Conservation (phyloP, 129 eudicot species). For the Centella asiatica region DNA sequence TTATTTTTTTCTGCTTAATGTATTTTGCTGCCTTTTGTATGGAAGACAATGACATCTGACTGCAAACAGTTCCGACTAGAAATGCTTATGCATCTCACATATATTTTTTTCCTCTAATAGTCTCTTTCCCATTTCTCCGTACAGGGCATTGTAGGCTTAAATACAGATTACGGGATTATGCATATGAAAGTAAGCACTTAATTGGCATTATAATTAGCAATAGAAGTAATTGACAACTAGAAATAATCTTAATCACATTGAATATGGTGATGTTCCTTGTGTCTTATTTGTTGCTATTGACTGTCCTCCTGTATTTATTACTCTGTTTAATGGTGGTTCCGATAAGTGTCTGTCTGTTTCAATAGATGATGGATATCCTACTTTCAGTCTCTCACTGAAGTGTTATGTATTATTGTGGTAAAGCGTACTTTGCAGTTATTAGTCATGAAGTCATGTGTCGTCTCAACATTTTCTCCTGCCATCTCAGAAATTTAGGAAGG, state of each 20-base stretch:
- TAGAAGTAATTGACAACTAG: not conserved
- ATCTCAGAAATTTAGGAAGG: not conserved
- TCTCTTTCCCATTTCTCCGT: not conserved
- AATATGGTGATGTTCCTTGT: not conserved
- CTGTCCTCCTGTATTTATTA: not conserved
- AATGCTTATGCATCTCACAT: no score
- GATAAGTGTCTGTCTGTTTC: not conserved
- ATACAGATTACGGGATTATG: conserved; percentile 39
- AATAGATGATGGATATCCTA: not conserved
- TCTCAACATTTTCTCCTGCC: not conserved
- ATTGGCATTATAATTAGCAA: not conserved
- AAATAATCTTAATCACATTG: not conserved
- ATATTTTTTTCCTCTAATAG: not conserved
- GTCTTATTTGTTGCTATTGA: not conserved
- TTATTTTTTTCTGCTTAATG: no score
- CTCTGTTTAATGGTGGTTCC: not conserved
- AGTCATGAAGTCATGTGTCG: not conserved
- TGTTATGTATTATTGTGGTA: not conserved
- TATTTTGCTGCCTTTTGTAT: no score
- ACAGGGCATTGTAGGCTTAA: conserved; percentile 54
- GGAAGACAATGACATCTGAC: no score
- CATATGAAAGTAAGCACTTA: conserved; percentile 38
- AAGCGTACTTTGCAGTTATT: not conserved
- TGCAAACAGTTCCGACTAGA: no score
- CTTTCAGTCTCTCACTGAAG: not conserved